These are phyloP conservation scores for Tephrocybe sp. DNA, from an alignment of 768 basidiomycete genomes.

Conservation along the genomic window DNA sequence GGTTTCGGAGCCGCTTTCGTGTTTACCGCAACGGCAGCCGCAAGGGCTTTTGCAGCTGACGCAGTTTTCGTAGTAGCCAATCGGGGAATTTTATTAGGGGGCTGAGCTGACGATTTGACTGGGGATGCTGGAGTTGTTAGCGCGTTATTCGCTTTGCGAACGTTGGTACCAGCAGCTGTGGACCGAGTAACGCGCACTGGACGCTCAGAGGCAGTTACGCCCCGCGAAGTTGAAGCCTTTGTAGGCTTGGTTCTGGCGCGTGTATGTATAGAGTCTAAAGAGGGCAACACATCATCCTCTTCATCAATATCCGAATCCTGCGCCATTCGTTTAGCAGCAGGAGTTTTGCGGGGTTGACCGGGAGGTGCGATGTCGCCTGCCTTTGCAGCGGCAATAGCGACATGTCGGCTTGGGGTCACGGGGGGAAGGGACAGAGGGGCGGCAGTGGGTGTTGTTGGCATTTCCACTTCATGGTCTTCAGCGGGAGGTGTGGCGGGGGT, in stretches of 20 bases:
- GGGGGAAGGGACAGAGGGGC: constrained; percentile 50
- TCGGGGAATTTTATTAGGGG: constrained; percentile 68
- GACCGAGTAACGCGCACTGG: constrained; percentile 75
- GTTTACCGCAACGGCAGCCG: constrained; percentile 35
- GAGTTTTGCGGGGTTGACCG: constrained; percentile 87
- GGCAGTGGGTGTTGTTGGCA: constrained; percentile 39
- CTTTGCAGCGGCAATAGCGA: constrained; percentile 65
- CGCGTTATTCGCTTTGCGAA: constrained; percentile 48
- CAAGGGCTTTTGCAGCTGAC: constrained; percentile 42
- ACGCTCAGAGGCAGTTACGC: constrained; percentile 61
- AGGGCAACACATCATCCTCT: constrained; percentile 65
- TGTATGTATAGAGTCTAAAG: constrained; percentile 50
- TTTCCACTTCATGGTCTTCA: constrained; percentile 62
- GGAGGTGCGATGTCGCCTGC: constrained; percentile 73
- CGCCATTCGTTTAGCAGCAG: constrained; percentile 67
- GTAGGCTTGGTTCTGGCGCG: constrained; percentile 35
- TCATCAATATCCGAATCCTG: constrained; percentile 65
- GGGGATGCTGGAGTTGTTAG: constrained; percentile 37
- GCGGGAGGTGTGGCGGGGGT: constrained; percentile 81
- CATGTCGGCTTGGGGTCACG: constrained; percentile 78
- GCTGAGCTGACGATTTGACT: constrained; percentile 42
- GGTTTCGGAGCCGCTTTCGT: constrained; percentile 21
- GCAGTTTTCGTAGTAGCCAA: constrained; percentile 52
- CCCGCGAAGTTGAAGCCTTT: constrained; percentile 40
- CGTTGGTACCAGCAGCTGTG: constrained; percentile 51